Percentiles rank a stretch among this genome's conserved stretches.
Evolutionary conservation across 2,329 filamentous ascomycete genomes (phyloP).

Genomic region (Aspergillus hortae): DNA sequence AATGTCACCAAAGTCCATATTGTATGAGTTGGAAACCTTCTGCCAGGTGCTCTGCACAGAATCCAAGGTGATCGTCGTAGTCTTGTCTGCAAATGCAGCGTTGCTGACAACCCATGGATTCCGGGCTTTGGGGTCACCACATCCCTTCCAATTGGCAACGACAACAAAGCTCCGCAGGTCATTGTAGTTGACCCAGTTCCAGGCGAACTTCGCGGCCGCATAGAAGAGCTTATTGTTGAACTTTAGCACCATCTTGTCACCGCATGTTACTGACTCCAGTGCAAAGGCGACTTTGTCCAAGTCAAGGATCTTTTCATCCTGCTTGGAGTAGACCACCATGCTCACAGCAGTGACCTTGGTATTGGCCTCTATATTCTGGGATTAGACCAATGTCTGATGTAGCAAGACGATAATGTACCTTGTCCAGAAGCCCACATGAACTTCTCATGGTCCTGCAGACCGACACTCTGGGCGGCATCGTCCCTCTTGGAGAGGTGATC

Average conservation of each 20-base stretch:
- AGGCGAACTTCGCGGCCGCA: conserved; percentile 6
- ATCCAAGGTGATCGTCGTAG: not conserved
- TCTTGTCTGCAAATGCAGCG: conserved; percentile 5
- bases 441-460: conserved; percentile 5
- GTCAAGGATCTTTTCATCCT: conserved; percentile 8
- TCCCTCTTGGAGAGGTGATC: not conserved
- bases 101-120: conserved; percentile 9
- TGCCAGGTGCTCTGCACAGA: conserved; percentile 5
- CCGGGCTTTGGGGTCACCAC: conserved; percentile 1
- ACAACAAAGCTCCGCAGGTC: conserved; percentile 8
- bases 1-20: conserved; percentile 8
- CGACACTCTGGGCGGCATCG: conserved; percentile 1
- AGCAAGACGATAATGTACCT: not conserved
- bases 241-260: conserved; percentile 1
- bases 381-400: not conserved
- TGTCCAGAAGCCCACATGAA: conserved; percentile 9
- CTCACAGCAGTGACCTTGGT: conserved; percentile 6
- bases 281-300: conserved; percentile 10
- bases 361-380: not conserved
- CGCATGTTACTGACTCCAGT: conserved; percentile 5
- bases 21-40: conserved; percentile 5
- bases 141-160: conserved; percentile 6
- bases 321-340: conserved; percentile 10
- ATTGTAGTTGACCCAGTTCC: conserved; percentile 10
- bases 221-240: conserved; percentile 10